These are phyloP conservation scores for Rhizomucor miehei DNA, from an alignment of 371 early-diverging fungal genomes.

Conservation along the genomic window DNA sequence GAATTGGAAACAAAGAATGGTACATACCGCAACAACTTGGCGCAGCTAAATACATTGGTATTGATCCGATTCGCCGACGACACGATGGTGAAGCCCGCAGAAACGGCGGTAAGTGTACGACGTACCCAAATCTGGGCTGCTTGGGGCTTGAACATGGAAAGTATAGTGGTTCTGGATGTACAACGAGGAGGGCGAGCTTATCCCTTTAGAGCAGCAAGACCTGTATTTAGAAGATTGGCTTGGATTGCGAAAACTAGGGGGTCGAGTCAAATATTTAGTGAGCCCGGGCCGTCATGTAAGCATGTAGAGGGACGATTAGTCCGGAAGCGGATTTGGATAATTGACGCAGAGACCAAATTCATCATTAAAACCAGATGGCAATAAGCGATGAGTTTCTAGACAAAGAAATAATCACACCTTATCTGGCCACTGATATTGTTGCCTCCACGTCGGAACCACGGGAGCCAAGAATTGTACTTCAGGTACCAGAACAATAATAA, in stretches of 20 bases:
- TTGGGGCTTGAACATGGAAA: neutral
- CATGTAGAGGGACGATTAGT: conserved; percentile 3
- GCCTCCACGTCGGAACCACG: neutral
- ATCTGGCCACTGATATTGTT: conserved; percentile 23
- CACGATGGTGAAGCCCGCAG: conserved; percentile 72
- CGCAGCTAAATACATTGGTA: conserved; percentile 66
- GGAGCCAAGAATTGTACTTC: neutral
- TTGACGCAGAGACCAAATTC: neutral
- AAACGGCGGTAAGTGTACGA: conserved; percentile 59
- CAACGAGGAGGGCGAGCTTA: conserved; percentile 44
- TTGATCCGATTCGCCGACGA: conserved; percentile 80
- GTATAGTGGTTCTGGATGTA: conserved; percentile 77
- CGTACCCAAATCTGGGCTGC: neutral
- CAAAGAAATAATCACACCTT: conserved; percentile 45
- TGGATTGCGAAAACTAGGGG: conserved; percentile 54
- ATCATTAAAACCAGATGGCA: conserved; percentile 47
- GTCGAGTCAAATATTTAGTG: conserved; percentile 58
- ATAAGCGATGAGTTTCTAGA: conserved; percentile 53
- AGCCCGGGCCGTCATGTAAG: conserved; percentile 75
- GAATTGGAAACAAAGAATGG: conserved; percentile 53
- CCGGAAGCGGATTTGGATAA: neutral
- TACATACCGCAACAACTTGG: conserved; percentile 57
- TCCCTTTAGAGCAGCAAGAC: conserved; percentile 55
- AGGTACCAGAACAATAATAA: conserved; percentile 4
- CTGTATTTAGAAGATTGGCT: conserved; percentile 72